A percentile compares a stretch with the other conserved stretches of the same genome.
Conservation (phyloP, 257 asterid genomes). For the Penstemon davidsonii region DNA sequence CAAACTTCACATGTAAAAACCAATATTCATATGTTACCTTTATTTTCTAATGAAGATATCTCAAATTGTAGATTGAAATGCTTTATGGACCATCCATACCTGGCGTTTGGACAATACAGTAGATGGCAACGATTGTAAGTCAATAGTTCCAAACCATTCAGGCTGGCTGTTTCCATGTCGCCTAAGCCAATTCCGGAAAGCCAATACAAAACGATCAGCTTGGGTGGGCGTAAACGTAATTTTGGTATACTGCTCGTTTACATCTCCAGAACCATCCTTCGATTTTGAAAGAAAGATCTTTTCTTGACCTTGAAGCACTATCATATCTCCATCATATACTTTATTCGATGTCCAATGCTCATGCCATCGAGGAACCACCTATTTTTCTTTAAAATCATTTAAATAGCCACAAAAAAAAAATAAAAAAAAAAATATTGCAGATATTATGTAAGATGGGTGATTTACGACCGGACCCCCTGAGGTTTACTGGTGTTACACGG, state of each 20-base stretch:
- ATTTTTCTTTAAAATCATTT: neutral
- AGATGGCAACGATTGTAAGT: slow-evolving; percentile 70
- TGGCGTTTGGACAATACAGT: slow-evolving; percentile 77
- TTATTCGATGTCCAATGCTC: slow-evolving; percentile 97
- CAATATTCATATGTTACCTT: no score
- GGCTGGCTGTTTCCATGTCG: slow-evolving; percentile 95
- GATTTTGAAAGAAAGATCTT: slow-evolving; percentile 70
- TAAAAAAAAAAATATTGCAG: no score
- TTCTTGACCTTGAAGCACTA: slow-evolving; percentile 98
- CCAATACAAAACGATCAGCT: slow-evolving; percentile 96
- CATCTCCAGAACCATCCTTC: slow-evolving; percentile 54
- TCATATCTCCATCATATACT: slow-evolving; percentile 98
- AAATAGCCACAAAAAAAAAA: no score
- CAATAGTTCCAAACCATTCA: slow-evolving; percentile 75
- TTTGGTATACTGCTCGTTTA: slow-evolving; percentile 75
- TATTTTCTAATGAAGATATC: no score
- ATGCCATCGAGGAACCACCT: slow-evolving; percentile 96
- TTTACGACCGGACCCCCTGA: no score
- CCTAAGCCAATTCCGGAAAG: slow-evolving; percentile 95
- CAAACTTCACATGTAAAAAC: no score
- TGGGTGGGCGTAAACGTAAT: slow-evolving; percentile 95
- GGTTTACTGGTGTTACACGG: no score
- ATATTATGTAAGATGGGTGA: no score
- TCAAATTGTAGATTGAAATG: no score
- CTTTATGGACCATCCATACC: slow-evolving; percentile 39